A percentile compares a stretch with the other conserved stretches of the same genome.
Evolutionary conservation across 2,329 filamentous ascomycete genomes (phyloP).

Genomic region (Claviceps sorghi): DNA sequence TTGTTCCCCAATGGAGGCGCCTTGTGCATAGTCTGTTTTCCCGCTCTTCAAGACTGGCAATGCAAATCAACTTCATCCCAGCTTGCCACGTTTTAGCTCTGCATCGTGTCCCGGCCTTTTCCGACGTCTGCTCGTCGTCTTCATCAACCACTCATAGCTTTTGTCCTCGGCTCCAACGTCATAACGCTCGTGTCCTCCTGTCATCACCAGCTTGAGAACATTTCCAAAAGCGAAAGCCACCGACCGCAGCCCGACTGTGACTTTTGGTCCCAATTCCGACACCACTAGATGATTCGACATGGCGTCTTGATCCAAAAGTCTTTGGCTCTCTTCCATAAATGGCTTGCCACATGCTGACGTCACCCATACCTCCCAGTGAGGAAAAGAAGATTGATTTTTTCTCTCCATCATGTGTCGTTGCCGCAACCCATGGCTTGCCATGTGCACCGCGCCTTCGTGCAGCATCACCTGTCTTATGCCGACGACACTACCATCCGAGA

Average conservation of each 20-base stretch:
- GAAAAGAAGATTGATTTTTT: background rate
- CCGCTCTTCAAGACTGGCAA: background rate
- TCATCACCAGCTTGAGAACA: slow-evolving; percentile 53
- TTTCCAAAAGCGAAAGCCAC: slow-evolving; percentile 61
- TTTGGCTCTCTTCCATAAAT: slow-evolving; percentile 30
- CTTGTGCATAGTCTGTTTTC: background rate
- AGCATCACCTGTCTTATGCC: slow-evolving; percentile 40
- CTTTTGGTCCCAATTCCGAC: slow-evolving; percentile 49
- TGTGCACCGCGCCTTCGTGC: background rate
- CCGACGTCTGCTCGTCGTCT: slow-evolving; percentile 25
- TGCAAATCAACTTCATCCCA: background rate
- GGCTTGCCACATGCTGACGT: slow-evolving; percentile 30
- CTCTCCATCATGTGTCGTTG: background rate
- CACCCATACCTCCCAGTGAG: slow-evolving; percentile 41
- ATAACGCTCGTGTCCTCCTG: slow-evolving; percentile 48
- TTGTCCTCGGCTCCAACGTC: slow-evolving; percentile 25
- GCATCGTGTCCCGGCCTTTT: slow-evolving; percentile 15
- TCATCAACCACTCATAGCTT: slow-evolving; percentile 18
- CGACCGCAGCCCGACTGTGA: slow-evolving; percentile 45
- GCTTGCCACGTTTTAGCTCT: slow-evolving; percentile 7
- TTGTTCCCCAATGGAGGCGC: background rate
- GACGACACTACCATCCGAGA: slow-evolving; percentile 45
- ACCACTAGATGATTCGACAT: slow-evolving; percentile 45
- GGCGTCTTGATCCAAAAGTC: slow-evolving; percentile 27
- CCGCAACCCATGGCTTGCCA: background rate